Conservation (phyloP, 208 protist species). For the Herpetomonas tarakana region DNA sequence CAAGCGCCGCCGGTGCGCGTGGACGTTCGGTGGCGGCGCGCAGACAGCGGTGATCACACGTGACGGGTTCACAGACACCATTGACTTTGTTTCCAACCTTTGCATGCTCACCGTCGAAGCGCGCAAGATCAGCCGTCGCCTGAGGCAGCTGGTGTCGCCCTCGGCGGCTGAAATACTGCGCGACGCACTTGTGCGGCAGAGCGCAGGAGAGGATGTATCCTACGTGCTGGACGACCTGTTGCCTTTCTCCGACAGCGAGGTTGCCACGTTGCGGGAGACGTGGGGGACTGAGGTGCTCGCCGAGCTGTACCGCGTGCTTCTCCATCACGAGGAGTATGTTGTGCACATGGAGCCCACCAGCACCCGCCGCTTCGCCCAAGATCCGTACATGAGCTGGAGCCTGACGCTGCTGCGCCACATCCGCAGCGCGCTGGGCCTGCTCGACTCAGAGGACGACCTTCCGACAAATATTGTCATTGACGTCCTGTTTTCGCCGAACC, state of each 20-base stretch:
- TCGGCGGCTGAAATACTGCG: slow-evolving; percentile 64
- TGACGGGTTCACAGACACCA: slow-evolving; percentile 81
- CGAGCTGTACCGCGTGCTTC: slow-evolving; percentile 62
- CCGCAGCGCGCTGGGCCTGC: slow-evolving; percentile 27
- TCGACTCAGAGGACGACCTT: slow-evolving; percentile 21
- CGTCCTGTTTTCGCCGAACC: slow-evolving; percentile 73
- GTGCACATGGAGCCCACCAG: slow-evolving; percentile 58
- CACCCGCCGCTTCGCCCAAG: slow-evolving; percentile 50
- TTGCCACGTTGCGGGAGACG: slow-evolving; percentile 37
- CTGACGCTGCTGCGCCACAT: slow-evolving; percentile 57
- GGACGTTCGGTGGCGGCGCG: slow-evolving; percentile 51
- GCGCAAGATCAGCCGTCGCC: slow-evolving; percentile 56
- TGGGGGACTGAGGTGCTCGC: slow-evolving; percentile 50
- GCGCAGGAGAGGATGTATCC: not conserved
- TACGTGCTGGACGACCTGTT: slow-evolving; percentile 34
- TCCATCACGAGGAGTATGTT: slow-evolving; percentile 80
- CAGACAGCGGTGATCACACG: slow-evolving; percentile 83
- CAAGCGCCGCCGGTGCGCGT: slow-evolving; percentile 60
- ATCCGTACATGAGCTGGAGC: slow-evolving; percentile 68
- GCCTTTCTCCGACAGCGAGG: slow-evolving; percentile 49
- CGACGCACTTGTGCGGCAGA: slow-evolving; percentile 17
- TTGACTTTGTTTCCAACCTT: slow-evolving; percentile 83
- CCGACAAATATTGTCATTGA: slow-evolving; percentile 58
- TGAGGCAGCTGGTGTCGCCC: slow-evolving; percentile 70
- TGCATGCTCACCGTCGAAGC: slow-evolving; percentile 80